Evolutionary conservation across 148 eudicot genomes (phyloP).

Genomic region (Suaeda aralocaspica): DNA sequence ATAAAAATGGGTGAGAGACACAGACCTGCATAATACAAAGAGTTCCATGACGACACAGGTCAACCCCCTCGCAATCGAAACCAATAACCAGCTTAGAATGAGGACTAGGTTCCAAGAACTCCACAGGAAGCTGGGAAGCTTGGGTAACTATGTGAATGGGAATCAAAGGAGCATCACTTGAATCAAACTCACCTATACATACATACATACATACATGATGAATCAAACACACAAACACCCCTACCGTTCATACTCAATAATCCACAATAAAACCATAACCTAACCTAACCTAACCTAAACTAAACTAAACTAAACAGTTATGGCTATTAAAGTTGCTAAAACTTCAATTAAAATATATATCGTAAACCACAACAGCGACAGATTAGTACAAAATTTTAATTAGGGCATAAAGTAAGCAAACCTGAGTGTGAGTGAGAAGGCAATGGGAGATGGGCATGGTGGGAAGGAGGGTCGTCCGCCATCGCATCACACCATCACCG

Average conservation of each 20-base stretch:
- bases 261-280: no score
- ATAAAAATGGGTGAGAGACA: no score
- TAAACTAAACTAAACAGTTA: no score
- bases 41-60: constrained; percentile 80
- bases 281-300: no score
- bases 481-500: constrained; percentile 55
- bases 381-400: not conserved
- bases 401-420: not conserved
- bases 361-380: not conserved
- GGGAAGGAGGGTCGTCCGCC: constrained; percentile 51
- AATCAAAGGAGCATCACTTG: constrained; percentile 43
- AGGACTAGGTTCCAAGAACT: constrained; percentile 67
- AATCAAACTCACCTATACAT: constrained; percentile 44
- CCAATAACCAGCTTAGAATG: constrained; percentile 65
- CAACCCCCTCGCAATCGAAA: constrained; percentile 96
- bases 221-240: no score
- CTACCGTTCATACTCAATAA: no score
- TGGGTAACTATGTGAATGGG: constrained; percentile 79
- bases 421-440: constrained; percentile 66
- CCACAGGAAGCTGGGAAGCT: constrained; percentile 78
- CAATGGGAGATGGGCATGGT: constrained; percentile 48
- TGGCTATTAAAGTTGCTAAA: no score
- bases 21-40: constrained; percentile 94
- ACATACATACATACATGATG: no score
- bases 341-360: no score